Evolutionary conservation across 2,329 filamentous ascomycete genomes (phyloP), one percentile per base, ranked within the genome.

Genomic region (Colletotrichum viniferum): DNA sequence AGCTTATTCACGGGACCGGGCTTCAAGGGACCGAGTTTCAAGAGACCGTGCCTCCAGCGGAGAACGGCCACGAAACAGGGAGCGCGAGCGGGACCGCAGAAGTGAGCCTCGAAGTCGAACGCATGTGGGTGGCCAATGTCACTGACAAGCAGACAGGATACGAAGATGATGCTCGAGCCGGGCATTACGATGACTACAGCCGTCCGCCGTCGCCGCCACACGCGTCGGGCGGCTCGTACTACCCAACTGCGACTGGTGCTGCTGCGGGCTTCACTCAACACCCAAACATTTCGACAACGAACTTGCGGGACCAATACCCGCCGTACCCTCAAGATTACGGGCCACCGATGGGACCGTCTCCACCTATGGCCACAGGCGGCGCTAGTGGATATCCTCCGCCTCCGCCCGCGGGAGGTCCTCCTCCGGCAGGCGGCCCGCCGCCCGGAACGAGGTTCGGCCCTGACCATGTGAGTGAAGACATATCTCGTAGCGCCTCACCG

Each of bases 221-320:
- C 69, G 88, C 88, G 5, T 90, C 88, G 4, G 88, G 88, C n/a
- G 88, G 88, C 14, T 85, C 86, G 18, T 89, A 85, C 79, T 89
- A 87, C 74, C 86, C 86, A 4, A 86, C 86, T 4, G 73, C 77
- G 13, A 66, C 74, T n/a, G 69, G 63, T 24, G 67, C 71, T 13
- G 61, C 77, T 60, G 79, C 77, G 12, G 81, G 81, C 21, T 84
- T 86, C 77, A 82, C 84, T 7, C 84, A 84, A 13, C 85, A 85
- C 64, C 83, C 83, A 34, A 84, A 85, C 78, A 77, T 80, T 21
- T 82, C 75, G 69, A 84, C 73, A 52, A 83, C 77, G 75, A 84
- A 79, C 74, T 78, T 79, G 76, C 75, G 80, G 60, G 84, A 88
- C 7, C 65, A 67, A 7, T 85, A 84, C 58, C 81, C 81, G 28